These are phyloP conservation scores for Microcera coccophila DNA, from an alignment of 2,329 filamentous ascomycete genomes.

Conservation along the genomic window DNA sequence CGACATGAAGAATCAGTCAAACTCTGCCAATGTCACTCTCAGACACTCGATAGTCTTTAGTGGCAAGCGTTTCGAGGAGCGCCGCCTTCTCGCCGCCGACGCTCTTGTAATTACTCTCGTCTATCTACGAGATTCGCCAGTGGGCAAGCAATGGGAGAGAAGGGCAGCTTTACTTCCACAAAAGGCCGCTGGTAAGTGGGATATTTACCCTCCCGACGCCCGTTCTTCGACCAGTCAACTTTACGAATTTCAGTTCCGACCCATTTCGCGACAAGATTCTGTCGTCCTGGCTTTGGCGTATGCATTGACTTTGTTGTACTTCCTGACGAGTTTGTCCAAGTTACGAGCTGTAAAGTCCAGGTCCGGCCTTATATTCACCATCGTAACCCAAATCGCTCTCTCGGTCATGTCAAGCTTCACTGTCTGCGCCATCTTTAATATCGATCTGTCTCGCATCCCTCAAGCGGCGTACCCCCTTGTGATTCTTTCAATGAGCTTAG, in stretches of 20 bases:
- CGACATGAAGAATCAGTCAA: slow-evolving; percentile 55
- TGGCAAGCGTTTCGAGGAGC: slow-evolving; percentile 70
- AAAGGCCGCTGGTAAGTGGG: slow-evolving; percentile 53
- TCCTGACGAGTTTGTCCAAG: slow-evolving; percentile 63
- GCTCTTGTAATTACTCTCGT: slow-evolving; percentile 75
- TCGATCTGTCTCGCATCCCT: slow-evolving; percentile 72
- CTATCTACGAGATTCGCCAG: slow-evolving; percentile 60
- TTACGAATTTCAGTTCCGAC: slow-evolving; percentile 76
- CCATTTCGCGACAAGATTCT: slow-evolving; percentile 65
- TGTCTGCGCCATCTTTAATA: slow-evolving; percentile 69
- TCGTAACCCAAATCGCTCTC: slow-evolving; percentile 65
- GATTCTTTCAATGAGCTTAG: slow-evolving; percentile 71
- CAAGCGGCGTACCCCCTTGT: slow-evolving; percentile 71
- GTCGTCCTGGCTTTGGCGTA: slow-evolving; percentile 63
- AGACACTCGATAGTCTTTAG: slow-evolving; percentile 78
- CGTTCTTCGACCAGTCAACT: slow-evolving; percentile 54
- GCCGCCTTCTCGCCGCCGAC: slow-evolving; percentile 66
- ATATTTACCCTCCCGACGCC: slow-evolving; percentile 60
- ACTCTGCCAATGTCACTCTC: slow-evolving; percentile 68
- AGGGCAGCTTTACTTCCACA: slow-evolving; percentile 52
- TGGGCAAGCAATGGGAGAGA: slow-evolving; percentile 63
- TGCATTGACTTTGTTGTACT: slow-evolving; percentile 58
- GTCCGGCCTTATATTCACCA: slow-evolving; percentile 66
- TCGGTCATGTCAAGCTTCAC: slow-evolving; percentile 78
- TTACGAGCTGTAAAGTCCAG: slow-evolving; percentile 72